Base-by-base conservation (phyloP, 208 protist genomes). In the Wallacemonas sp. region DNA sequence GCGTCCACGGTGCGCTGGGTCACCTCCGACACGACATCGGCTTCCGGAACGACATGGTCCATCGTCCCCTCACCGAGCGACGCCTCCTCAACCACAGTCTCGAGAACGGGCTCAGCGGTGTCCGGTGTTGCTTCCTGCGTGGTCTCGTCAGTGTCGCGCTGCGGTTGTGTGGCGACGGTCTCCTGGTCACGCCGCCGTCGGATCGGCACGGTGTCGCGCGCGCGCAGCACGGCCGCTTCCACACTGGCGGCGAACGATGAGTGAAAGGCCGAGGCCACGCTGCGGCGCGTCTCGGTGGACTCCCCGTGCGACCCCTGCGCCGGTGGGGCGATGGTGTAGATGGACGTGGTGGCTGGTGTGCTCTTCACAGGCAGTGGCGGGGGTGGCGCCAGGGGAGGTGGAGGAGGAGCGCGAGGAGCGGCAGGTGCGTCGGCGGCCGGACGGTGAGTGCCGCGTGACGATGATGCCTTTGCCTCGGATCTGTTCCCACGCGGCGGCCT, bases 171-270 rank as follows among this genome's bases (percentile, higher is more conserved):
- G n/a, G n/a, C n/a, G n/a, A n/a, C n/a, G n/a, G n/a, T n/a, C n/a
- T n/a, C n/a, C n/a, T n/a, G n/a, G n/a, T n/a, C n/a, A n/a, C n/a
- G n/a, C n/a, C n/a, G n/a, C n/a, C 19, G 48, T 39, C 15, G n/a
- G 24, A 37, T 34, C 60, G 60, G 66, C 24, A 5, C 55, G 29
- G 32, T 62, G 60, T 2, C 60, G n/a, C 29, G 60, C 65, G 44
- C 55, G 17, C 73, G 38, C 21, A 45, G 69, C 55, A 81, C 71
- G 5, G 60, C 65, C 1, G 50, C 70, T 50, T 81, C 75, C 10
- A 81, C 52, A 9, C 61, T 48, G 5, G 69, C 61, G 5, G 75
- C 63, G 13, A 81, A 61, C 5, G 75, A 81, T 6, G 63, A 48
- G 5, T 30, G 66, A 8, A 81, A 26, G 2, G 52, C 48, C 27